Percentiles rank a stretch among this genome's conserved stretches.
phyloP scores from a whole-genome alignment of 179 eudicot genomes.

The Spinacia oleracea region DNA sequence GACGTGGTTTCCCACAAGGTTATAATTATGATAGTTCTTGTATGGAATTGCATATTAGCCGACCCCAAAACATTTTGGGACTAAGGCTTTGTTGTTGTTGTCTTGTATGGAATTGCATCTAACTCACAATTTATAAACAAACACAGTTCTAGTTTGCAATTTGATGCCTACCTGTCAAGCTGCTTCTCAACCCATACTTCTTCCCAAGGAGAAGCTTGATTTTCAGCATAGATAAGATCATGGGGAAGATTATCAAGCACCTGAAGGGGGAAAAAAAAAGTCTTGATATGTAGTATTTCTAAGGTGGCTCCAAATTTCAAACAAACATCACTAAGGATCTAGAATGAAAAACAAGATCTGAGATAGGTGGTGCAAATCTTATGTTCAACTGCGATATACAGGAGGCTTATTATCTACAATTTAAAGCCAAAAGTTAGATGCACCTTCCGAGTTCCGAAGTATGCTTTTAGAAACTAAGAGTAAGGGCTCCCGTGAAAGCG shows the following conservation, averaged over 20 bases:
- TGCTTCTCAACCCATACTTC: constrained; percentile 92
- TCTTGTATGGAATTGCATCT: neutral
- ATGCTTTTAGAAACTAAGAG: neutral
- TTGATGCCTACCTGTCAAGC: constrained; percentile 50
- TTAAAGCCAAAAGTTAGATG: neutral
- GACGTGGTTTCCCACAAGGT: neutral
- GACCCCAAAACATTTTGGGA: too few species aligned
- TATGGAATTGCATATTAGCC: neutral
- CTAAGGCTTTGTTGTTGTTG: too few species aligned
- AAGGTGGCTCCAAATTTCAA: neutral
- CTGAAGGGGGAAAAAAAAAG: constrained; percentile 33
- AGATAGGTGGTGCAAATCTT: neutral
- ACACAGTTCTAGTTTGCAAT: constrained; percentile 8
- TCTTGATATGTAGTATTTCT: neutral
- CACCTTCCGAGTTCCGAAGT: neutral
- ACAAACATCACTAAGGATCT: too few species aligned
- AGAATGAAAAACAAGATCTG: neutral
- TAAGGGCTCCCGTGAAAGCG: neutral
- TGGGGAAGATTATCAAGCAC: constrained; percentile 99
- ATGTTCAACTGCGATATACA: too few species aligned
- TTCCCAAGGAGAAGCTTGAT: constrained; percentile 90
- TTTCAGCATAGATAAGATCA: constrained; percentile 76
- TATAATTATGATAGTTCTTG: neutral
- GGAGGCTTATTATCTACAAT: too few species aligned
- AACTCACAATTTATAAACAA: neutral